Evolutionary conservation across 768 basidiomycete species (phyloP).

Genomic region (Amanita exitialis): DNA sequence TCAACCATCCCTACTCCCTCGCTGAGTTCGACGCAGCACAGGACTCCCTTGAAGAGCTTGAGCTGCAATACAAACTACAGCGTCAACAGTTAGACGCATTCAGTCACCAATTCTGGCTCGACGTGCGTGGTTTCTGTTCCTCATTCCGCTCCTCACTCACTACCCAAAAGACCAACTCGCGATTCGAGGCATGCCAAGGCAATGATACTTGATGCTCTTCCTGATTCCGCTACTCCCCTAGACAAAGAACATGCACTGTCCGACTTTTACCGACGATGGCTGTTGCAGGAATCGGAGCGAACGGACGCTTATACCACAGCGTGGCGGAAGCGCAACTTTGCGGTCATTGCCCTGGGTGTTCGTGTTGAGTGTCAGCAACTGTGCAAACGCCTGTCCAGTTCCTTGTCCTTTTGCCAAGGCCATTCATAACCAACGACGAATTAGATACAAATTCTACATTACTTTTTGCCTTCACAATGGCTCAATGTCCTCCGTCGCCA

Average conservation of each 20-base stretch:
- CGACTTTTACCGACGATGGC: slow-evolving; percentile 67
- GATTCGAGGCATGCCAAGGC: slow-evolving; percentile 69
- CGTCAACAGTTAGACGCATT: slow-evolving; percentile 65
- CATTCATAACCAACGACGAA: slow-evolving; percentile 7
- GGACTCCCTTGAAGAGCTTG: slow-evolving; percentile 29
- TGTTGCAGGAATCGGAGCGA: slow-evolving; percentile 51
- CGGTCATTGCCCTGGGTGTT: slow-evolving; percentile 45
- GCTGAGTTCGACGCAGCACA: slow-evolving; percentile 45
- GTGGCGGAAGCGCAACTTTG: slow-evolving; percentile 55
- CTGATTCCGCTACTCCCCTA: slow-evolving; percentile 33
- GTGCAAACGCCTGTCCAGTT: slow-evolving; percentile 20
- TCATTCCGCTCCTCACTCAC: slow-evolving; percentile 2
- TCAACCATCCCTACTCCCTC: slow-evolving; percentile 70
- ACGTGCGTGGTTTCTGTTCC: slow-evolving; percentile 38
- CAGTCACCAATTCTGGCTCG: slow-evolving; percentile 73
- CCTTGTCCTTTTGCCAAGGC: slow-evolving; percentile 15
- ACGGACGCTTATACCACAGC: slow-evolving; percentile 53
- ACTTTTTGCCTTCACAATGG: slow-evolving; percentile 1
- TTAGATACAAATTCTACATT: slow-evolving; percentile 5
- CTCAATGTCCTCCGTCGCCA: slow-evolving; percentile 41
- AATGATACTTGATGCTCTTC: slow-evolving; percentile 45
- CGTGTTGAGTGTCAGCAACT: slow-evolving; percentile 43
- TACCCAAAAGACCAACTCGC: slow-evolving; percentile 56
- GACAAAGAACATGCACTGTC: slow-evolving; percentile 64
- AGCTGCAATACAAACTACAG: slow-evolving; percentile 63